Evolutionary conservation across 768 basidiomycete species (phyloP).

Genomic region (Pulveroboletus sp.): DNA sequence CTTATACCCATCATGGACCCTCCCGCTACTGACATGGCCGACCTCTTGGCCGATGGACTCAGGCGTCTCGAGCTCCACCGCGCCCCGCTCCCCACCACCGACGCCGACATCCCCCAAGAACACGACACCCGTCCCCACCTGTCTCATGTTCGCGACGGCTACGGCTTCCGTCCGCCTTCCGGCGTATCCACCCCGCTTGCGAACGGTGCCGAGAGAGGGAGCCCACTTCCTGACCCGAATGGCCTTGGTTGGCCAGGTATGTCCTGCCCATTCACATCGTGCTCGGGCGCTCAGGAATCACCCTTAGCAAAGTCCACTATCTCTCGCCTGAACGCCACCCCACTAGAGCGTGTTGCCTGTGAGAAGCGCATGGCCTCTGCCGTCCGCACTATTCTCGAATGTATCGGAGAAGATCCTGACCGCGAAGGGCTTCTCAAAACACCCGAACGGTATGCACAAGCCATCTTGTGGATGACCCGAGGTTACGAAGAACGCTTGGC

Average conservation of each 20-base stretch:
- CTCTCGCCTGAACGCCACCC: slow-evolving; percentile 75
- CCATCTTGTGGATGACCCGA: slow-evolving; percentile 97
- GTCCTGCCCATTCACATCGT: slow-evolving; percentile 16
- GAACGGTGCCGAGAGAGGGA: slow-evolving; percentile 22
- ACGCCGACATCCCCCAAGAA: slow-evolving; percentile 11
- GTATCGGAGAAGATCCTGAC: slow-evolving; percentile 97
- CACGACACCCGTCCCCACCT: slow-evolving; percentile 14
- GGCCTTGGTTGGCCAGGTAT: slow-evolving; percentile 93
- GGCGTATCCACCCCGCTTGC: slow-evolving; percentile 60
- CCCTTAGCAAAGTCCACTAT: slow-evolving; percentile 82
- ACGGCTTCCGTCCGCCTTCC: slow-evolving; percentile 74
- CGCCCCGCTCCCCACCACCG: slow-evolving; percentile 1
- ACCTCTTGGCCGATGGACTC: slow-evolving; percentile 44
- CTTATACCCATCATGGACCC: neutral
- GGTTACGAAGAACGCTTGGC: slow-evolving; percentile 95
- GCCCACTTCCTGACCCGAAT: slow-evolving; percentile 49
- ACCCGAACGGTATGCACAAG: slow-evolving; percentile 94
- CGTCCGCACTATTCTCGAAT: slow-evolving; percentile 89
- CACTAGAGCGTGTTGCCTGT: slow-evolving; percentile 64
- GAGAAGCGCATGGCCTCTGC: slow-evolving; percentile 78
- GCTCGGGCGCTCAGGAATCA: slow-evolving; percentile 12
- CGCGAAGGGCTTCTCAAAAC: slow-evolving; percentile 90
- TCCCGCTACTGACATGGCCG: slow-evolving; percentile 21
- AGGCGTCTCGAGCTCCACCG: slow-evolving; percentile 41
- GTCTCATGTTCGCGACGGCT: slow-evolving; percentile 62